These are phyloP conservation scores for Cryptococcus depauperatus DNA, from an alignment of 1,284 basidiomycete species.

Conservation along the genomic window DNA sequence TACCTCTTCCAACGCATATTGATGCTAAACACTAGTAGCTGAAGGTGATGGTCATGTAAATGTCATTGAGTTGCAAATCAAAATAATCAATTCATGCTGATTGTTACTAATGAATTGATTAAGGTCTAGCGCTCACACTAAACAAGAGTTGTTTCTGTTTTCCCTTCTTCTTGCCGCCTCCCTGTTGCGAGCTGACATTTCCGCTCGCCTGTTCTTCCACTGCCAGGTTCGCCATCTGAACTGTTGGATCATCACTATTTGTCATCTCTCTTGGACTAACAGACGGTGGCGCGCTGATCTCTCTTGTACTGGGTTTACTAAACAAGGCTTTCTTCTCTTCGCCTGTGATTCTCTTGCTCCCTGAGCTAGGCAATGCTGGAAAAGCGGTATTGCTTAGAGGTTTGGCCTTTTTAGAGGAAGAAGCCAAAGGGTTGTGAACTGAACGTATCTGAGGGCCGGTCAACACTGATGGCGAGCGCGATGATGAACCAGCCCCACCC, in stretches of 20 bases:
- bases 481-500: conserved; percentile 32
- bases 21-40: too few species aligned
- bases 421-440: conserved; percentile 29
- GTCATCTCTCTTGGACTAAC: conserved; percentile 36
- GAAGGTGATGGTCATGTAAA: too few species aligned
- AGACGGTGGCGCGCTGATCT: not conserved
- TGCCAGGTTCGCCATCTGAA: too few species aligned
- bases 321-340: conserved; percentile 40
- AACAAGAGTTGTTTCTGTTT: conserved; percentile 80
- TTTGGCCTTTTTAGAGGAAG: conserved; percentile 15
- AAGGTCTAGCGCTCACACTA: conserved; percentile 46
- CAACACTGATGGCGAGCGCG: conserved; percentile 25
- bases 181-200: conserved; percentile 15
- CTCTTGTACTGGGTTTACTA: conserved; percentile 51
- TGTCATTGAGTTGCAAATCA: too few species aligned
- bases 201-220: conserved; percentile 11
- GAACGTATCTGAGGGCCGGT: conserved; percentile 32
- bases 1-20: too few species aligned
- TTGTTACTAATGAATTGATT: not conserved
- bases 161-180: conserved; percentile 56
- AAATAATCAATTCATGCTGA: too few species aligned
- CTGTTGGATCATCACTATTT: too few species aligned
- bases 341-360: conserved; percentile 32
- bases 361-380: conserved; percentile 57
- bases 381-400: conserved; percentile 53